A percentile compares a stretch with the other conserved stretches of the same genome.
These are phyloP conservation scores for Yamadazyma atlantica DNA, from an alignment of 1,139 yeast species.

Conservation along the genomic window DNA sequence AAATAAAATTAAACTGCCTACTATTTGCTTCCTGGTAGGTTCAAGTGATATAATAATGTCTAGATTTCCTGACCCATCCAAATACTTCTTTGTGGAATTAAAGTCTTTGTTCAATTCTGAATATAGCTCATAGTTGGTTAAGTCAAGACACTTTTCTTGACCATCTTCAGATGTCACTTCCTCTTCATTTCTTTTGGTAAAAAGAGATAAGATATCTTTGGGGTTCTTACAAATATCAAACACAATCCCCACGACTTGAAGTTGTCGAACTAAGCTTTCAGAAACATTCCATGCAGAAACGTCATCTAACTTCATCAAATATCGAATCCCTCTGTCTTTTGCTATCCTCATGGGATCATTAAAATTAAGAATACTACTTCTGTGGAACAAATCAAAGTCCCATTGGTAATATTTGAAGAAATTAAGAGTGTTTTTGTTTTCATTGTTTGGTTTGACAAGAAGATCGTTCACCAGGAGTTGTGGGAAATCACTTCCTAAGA, in stretches of 20 bases:
- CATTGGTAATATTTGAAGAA: constrained; percentile 1
- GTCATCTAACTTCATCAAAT: neutral
- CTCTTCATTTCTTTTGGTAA: neutral
- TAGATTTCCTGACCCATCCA: neutral
- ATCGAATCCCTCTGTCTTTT: neutral
- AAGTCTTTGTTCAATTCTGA: neutral
- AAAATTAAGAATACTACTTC: neutral
- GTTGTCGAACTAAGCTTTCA: neutral
- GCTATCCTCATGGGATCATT: neutral
- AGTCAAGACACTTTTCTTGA: neutral
- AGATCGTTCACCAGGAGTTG: constrained; percentile 1
- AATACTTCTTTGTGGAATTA: neutral
- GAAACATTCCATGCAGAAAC: neutral
- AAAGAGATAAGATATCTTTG: neutral
- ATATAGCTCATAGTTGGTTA: constrained; percentile 1
- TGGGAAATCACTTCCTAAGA: neutral
- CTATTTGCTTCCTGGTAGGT: neutral
- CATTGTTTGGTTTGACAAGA: neutral
- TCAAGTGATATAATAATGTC: neutral
- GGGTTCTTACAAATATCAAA: constrained; percentile 1
- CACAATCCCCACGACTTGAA: constrained; percentile 1
- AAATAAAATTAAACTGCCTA: neutral
- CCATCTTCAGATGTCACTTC: neutral
- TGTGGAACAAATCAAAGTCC: neutral
- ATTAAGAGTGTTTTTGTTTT: neutral